These are phyloP conservation scores for Aspergillus olivimuriae DNA, from an alignment of 495 filamentous ascomycete genomes.

Conservation along the genomic window DNA sequence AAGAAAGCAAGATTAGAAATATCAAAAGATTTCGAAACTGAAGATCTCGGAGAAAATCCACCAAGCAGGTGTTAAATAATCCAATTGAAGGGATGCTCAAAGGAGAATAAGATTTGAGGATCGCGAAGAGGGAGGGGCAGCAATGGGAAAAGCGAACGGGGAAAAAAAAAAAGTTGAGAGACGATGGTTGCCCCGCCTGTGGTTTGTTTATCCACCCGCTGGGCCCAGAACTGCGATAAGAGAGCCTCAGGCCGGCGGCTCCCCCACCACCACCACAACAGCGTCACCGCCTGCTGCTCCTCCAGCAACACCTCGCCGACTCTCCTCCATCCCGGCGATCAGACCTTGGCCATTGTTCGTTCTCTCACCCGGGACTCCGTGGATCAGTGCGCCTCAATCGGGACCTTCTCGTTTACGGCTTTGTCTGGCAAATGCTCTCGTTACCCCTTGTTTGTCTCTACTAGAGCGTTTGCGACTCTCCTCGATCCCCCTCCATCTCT, in stretches of 20 bases:
- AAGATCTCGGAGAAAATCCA: too few relatives aligned
- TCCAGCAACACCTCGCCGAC: too few relatives aligned
- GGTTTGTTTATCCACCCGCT: slow-evolving; percentile 30
- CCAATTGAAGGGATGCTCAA: neutral
- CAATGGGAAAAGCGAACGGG: neutral
- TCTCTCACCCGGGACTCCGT: too few relatives aligned
- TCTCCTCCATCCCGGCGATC: too few relatives aligned
- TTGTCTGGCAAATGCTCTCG: neutral
- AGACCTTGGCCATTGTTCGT: too few relatives aligned
- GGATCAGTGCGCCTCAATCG: too few relatives aligned
- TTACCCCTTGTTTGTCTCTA: neutral
- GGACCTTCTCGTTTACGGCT: neutral
- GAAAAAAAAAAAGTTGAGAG: too few relatives aligned
- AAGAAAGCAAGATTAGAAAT: neutral
- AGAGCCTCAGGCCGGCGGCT: slow-evolving; percentile 14
- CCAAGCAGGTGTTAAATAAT: too few relatives aligned
- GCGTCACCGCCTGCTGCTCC: slow-evolving; percentile 18
- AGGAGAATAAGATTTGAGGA: neutral
- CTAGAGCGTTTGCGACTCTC: neutral
- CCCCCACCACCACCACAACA: slow-evolving; percentile 16
- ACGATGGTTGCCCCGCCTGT: slow-evolving; percentile 36
- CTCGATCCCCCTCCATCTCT: slow-evolving; percentile 3
- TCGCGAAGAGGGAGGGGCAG: neutral
- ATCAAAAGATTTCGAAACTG: neutral
- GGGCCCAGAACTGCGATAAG: slow-evolving; percentile 13